Evolutionary conservation across 1,139 yeast species (phyloP), one percentile per base, ranked within the genome.

Genomic region (Candida anutae): DNA sequence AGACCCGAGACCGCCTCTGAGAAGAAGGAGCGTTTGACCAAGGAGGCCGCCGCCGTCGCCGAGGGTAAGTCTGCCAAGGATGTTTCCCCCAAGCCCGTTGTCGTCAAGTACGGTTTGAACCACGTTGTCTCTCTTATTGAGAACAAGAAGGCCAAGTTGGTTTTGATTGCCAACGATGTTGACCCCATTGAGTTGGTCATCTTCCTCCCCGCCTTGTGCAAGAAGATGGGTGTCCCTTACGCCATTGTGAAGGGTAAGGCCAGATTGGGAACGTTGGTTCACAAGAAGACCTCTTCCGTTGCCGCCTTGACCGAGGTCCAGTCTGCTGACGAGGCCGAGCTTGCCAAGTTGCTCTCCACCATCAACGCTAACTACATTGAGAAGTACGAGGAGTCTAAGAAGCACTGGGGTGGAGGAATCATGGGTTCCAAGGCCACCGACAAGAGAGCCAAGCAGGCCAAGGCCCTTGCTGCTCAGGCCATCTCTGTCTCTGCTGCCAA

Each of bases 341-440:
- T 88, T 53, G 84, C 96, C 47, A 82, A 85, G 66, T 77, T 88
- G 56, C 74, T 88, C 50, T 80, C 95, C 39, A 81, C 97, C 58
- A 76, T 90, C 63, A 78, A 84, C 68, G 79, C 94, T 46, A 87
- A 85, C 90, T 88, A 78, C 69, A 62, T 69, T 51, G 94, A 83
- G 58, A 84, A 85, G 70, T 84, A 79, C 79, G 96, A 88, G 57
- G 96, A 88, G 50, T 60, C 74, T 63, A 88, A 94, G 77, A 85
- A 84, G 73, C 94, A 85, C 80, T 88, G 98, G 98, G 97, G 97
- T 78, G 98, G 98, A 74, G 97, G 97, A 77, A 60, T 83, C 66
- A 73, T 90, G 75, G 96, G 97, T 63, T 71, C 83, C 53, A 88
- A 88, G 77, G 84, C 96, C 53, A 74, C 71, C 54, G 90, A 77